phyloP scores from a whole-genome alignment of 371 early-diverging fungal genomes.

The Mucor irregularis region DNA sequence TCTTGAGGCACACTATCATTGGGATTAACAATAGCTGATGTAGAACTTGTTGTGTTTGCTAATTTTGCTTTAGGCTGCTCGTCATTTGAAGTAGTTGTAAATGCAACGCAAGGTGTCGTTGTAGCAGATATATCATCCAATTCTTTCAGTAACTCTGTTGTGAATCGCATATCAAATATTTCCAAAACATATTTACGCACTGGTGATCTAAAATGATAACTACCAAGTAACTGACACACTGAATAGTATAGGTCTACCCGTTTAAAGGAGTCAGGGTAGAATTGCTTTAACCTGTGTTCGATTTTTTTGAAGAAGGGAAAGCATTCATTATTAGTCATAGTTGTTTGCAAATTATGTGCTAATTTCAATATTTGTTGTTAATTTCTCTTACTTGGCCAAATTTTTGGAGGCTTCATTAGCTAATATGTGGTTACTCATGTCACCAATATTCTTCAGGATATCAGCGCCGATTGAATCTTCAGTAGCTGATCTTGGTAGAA shows the following conservation, averaged over 20 bases:
- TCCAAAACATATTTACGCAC: constrained; percentile 80
- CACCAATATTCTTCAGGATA: constrained; percentile 74
- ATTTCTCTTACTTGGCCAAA: constrained; percentile 55
- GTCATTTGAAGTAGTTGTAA: constrained; percentile 1
- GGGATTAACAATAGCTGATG: constrained; percentile 5
- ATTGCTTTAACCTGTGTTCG: constrained; percentile 30
- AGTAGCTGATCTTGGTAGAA: constrained; percentile 39
- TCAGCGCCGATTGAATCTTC: constrained; percentile 60
- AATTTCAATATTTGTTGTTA: background rate
- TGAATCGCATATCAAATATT: constrained; percentile 74
- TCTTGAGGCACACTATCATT: constrained; percentile 18
- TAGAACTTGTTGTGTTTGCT: background rate
- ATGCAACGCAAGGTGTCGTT: constrained; percentile 4
- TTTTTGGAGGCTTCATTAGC: constrained; percentile 76
- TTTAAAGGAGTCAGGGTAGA: constrained; percentile 63
- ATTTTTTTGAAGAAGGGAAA: background rate
- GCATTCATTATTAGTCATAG: background rate
- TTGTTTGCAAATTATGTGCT: background rate
- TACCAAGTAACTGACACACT: constrained; percentile 63
- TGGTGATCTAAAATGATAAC: constrained; percentile 75
- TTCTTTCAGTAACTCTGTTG: constrained; percentile 34
- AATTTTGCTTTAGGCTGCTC: background rate
- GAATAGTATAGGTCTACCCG: constrained; percentile 59
- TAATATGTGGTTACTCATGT: constrained; percentile 86
- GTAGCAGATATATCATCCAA: constrained; percentile 29